A percentile compares a stretch with the other conserved stretches of the same genome.
These are phyloP conservation scores for Naganishia vaughanmartiniae DNA, from an alignment of 768 basidiomycete genomes.

Conservation along the genomic window DNA sequence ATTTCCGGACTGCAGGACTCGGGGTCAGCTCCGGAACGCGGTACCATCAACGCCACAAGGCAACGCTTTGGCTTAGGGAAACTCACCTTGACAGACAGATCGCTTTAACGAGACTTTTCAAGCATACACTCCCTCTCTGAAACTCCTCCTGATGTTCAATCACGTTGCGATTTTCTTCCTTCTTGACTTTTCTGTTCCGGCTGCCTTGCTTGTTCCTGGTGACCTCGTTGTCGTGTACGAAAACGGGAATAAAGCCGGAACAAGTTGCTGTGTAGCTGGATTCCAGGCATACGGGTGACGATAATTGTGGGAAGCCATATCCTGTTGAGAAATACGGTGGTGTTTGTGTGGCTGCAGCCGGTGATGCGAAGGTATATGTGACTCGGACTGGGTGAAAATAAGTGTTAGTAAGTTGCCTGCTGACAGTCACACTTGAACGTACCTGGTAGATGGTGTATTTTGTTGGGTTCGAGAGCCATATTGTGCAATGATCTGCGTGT, in stretches of 20 bases:
- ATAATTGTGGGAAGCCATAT: constrained; percentile 4
- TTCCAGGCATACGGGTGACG: not conserved
- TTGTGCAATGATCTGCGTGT: not conserved
- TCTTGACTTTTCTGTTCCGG: not conserved
- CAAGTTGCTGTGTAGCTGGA: constrained; percentile 13
- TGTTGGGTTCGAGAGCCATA: constrained; percentile 16
- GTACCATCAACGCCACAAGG: too few species aligned
- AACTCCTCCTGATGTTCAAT: not conserved
- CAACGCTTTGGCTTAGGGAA: not conserved
- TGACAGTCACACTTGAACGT: not conserved
- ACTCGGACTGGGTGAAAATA: not conserved
- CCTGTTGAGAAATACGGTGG: constrained; percentile 13
- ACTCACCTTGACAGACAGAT: constrained; percentile 23
- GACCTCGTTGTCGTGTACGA: constrained; percentile 7
- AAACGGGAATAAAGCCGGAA: constrained; percentile 7
- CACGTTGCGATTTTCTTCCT: not conserved
- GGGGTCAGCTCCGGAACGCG: not conserved
- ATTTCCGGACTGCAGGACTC: not conserved
- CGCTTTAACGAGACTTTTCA: constrained; percentile 23
- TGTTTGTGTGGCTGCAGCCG: not conserved
- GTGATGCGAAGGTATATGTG: constrained; percentile 4
- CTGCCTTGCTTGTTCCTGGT: not conserved
- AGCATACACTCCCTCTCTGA: constrained; percentile 6
- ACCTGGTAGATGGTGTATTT: constrained; percentile 22
- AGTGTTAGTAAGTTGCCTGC: not conserved